phyloP scores from a whole-genome alignment of 2,329 filamentous ascomycete species.

The Colletotrichum tanaceti region DNA sequence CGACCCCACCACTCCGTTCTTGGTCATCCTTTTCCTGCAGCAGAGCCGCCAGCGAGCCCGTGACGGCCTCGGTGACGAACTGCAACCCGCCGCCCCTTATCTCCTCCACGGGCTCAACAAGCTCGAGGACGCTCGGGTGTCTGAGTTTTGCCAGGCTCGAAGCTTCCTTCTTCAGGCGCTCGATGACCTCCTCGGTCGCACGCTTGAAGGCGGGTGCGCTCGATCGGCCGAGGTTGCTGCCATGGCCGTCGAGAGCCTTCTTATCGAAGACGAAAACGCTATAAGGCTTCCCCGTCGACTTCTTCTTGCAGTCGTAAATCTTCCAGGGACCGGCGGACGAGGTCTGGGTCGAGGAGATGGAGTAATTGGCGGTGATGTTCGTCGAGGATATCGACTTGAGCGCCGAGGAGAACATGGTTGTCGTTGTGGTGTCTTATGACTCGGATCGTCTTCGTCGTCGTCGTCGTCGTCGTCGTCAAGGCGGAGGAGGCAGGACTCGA shows the following conservation, averaged over 20 bases:
- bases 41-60: conserved; percentile 84
- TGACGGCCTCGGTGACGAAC: conserved; percentile 94
- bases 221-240: conserved; percentile 70
- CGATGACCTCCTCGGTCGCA: conserved; percentile 88
- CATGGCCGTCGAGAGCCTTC: conserved; percentile 81
- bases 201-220: conserved; percentile 79
- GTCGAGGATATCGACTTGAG: conserved; percentile 91
- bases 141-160: conserved; percentile 87
- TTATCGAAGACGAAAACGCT: conserved; percentile 96
- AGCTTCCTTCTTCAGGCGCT: conserved; percentile 91
- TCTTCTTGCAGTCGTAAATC: conserved; percentile 97
- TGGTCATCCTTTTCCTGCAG: conserved; percentile 91
- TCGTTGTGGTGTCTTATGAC: conserved; percentile 21
- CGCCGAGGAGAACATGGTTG: conserved; percentile 88
- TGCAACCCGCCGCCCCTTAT: conserved; percentile 90
- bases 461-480: conserved; percentile 39
- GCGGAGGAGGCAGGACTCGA: conserved; percentile 34
- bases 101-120: conserved; percentile 95
- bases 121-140: conserved; percentile 91
- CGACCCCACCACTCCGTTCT: conserved; percentile 75
- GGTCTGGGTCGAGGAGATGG: conserved; percentile 79
- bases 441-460: conserved; percentile 34
- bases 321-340: conserved; percentile 93
- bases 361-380: conserved; percentile 94
- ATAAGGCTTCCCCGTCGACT: conserved; percentile 87